phyloP scores from a whole-genome alignment of 768 basidiomycete genomes.

The Boletus barrowsii region DNA sequence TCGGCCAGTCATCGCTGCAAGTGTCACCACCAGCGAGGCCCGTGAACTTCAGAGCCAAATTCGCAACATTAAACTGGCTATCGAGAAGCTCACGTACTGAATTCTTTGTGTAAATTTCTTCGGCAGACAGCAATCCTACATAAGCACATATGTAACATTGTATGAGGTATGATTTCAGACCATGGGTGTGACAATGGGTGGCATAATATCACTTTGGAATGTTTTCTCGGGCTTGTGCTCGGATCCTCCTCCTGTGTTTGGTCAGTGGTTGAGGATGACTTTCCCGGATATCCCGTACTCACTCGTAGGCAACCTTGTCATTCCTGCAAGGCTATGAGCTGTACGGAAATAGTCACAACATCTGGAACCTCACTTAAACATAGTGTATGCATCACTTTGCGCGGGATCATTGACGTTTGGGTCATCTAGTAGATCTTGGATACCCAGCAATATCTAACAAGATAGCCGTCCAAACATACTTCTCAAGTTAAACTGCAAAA shows the following conservation, averaged over 20 bases:
- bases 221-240: slow-evolving; percentile 86
- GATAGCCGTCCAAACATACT: not conserved
- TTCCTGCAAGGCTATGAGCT: slow-evolving; percentile 53
- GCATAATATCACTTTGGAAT: slow-evolving; percentile 61
- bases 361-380: slow-evolving; percentile 83
- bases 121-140: slow-evolving; percentile 7
- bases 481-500: not conserved
- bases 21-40: slow-evolving; percentile 94
- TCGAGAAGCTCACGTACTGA: slow-evolving; percentile 64
- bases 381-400: slow-evolving; percentile 96
- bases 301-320: slow-evolving; percentile 93
- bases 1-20: slow-evolving; percentile 91
- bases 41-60: slow-evolving; percentile 90
- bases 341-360: not conserved
- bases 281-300: slow-evolving; percentile 28
- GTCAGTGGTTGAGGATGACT: not conserved
- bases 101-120: not conserved
- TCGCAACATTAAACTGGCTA: slow-evolving; percentile 74
- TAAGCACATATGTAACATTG: slow-evolving; percentile 8
- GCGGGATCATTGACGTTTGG: slow-evolving; percentile 98
- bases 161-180: slow-evolving; percentile 1
- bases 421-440: slow-evolving; percentile 93
- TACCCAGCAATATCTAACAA: slow-evolving; percentile 84
- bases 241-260: slow-evolving; percentile 65
- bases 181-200: not conserved